Evolutionary conservation across 257 asterid species (phyloP), one percentile per base, ranked within the genome.

Genomic region (Buddleja alternifolia): DNA sequence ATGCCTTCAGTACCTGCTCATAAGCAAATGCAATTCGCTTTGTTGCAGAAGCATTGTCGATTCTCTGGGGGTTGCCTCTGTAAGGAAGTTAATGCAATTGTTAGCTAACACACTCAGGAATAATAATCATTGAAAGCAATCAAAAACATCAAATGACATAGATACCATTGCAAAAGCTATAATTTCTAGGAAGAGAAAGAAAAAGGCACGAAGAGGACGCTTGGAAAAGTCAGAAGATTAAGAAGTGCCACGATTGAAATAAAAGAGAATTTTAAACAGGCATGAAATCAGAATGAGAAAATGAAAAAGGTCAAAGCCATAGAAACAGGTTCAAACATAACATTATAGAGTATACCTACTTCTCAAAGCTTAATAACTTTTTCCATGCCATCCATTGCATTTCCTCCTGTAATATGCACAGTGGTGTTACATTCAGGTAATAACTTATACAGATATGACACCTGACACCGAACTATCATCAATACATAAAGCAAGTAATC

Each of bases 41-140:
- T 79, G 74, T 89, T 42, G 99, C 89, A 71, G 88, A 84, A 63
- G 81, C 89, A 74, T 82, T 91, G 76, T 94, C 99, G 63, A 87
- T 82, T 82, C 99, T 87, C 83, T 91, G 97, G 3, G 99, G 99
- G 75, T 94, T 94, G 68, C 86, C 92, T 77, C 99, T 94, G 89
- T 68, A 76, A 80, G 21, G 19, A 78, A 81, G 62, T 20, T 34
- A 21, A 47, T 17, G 47, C 15, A 70, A 19, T 20, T 8, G 48
- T 56, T 70, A 65, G 8, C 29, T 44, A 54, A 19, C 34, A 55
- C 20, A 41, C 15, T 55, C 19, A 8, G 34, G 54, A 29, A 29
- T 29, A 29, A 29, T 1, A 29, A n/a, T n/a, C n/a, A n/a, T n/a
- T n/a, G 34, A 29, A 29, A 29, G 34, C 34, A 29, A 29, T 5